Base-by-base conservation (phyloP, 306 rosid species). In the Phaseolus lunatus region DNA sequence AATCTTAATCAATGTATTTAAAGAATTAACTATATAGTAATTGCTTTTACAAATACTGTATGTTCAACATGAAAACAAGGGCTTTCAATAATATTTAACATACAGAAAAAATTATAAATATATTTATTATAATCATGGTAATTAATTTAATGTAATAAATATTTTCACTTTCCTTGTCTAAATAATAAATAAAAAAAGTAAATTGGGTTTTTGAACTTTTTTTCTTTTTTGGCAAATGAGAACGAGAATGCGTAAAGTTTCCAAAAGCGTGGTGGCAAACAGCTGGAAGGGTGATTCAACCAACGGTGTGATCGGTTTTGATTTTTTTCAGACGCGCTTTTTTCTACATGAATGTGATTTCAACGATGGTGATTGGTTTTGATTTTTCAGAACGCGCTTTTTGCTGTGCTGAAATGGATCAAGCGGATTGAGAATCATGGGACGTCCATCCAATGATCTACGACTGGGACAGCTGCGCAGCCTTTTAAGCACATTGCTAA, bases 271-370 rank as follows among this genome's bases (percentile, higher is more conserved):
- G 15, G 9, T 33, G 47, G 26, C 24, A 16, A 23, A 63, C 69
- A 63, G 69, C 69, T 63, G 69, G 48, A 63, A 35, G 48, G 2
- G 47, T 63, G 73, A 68, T 68, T 3, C 13, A 68, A 56, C 7
- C 7, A 12, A 37, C 24, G 66, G 44, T 66, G 15, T 9, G 9
- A 39, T 39, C 2, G 44, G 10, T 39, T 39, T 39, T 9, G 44
- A 39, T 39, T 26, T n/a, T 31, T 22, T 62, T 39, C 41, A 16
- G 4, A 52, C 24, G 44, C 43, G 23, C 27, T 9, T 19, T 23
- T 43, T 43, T 54, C 12, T 8, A 9, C 3, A n/a, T 10, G 5
- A 43, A n/a, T n/a, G n/a, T n/a, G n/a, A n/a, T n/a, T n/a, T n/a
- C n/a, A 12, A 37, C 43, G 66, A 45, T 53, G 11, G 7, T 56